Conservation (phyloP, 176 grass and related monocot species). For the Raddia guianensis region DNA sequence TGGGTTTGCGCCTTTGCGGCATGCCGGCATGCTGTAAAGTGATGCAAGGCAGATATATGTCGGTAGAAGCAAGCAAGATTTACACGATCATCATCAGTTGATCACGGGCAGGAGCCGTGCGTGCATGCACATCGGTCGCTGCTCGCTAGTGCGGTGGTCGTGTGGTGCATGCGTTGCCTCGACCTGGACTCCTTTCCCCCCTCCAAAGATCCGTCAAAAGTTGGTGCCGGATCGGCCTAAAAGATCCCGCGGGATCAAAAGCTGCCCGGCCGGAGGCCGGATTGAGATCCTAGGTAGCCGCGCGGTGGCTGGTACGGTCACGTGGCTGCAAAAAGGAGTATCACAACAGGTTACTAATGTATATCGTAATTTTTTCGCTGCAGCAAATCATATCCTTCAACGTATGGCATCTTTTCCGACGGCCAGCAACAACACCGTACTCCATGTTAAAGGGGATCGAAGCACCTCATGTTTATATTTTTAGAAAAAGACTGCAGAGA, state of each 20-base stretch:
- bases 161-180: conserved; percentile 2
- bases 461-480: too few relatives aligned
- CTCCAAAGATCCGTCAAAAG: conserved; percentile 49
- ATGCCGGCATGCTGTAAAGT: conserved; percentile 8
- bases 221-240: background rate
- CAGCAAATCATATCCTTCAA: too few relatives aligned
- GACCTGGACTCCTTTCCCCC: background rate
- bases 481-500: too few relatives aligned
- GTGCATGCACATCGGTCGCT: background rate
- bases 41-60: conserved; percentile 30
- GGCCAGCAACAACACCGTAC: too few relatives aligned
- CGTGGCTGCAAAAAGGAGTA: too few relatives aligned
- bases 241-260: conserved; percentile 24
- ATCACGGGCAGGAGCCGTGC: conserved; percentile 6
- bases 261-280: background rate
- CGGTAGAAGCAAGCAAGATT: conserved; percentile 20
- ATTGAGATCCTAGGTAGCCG: too few relatives aligned
- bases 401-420: too few relatives aligned
- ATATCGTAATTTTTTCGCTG: too few relatives aligned
- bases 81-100: background rate
- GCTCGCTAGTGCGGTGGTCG: conserved; percentile 38
- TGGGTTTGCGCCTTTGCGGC: background rate
- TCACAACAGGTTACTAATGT: background rate
- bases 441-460: too few relatives aligned
- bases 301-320: too few relatives aligned